Percentiles rank a stretch among this genome's conserved stretches.
phyloP scores from a whole-genome alignment of 768 basidiomycete genomes.

The Lentinula aciculospora region DNA sequence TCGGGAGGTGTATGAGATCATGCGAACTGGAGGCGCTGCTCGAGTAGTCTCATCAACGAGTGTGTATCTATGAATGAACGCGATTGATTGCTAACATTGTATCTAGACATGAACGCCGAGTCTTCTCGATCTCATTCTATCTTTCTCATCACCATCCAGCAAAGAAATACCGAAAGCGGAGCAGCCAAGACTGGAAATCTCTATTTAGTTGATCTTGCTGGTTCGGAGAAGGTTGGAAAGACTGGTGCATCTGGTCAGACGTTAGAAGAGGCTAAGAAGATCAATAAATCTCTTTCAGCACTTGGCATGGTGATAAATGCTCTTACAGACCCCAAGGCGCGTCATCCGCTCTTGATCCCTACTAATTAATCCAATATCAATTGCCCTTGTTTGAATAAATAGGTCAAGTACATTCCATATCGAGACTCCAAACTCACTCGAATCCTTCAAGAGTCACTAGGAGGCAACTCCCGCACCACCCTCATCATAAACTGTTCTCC shows the following conservation, averaged over 20 bases:
- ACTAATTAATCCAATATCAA: too few species aligned
- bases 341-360: slow-evolving; percentile 10
- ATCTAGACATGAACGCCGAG: slow-evolving; percentile 97
- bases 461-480: slow-evolving; percentile 92
- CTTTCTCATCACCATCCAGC: slow-evolving; percentile 95
- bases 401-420: slow-evolving; percentile 97
- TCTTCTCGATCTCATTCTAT: slow-evolving; percentile 99
- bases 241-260: slow-evolving; percentile 99
- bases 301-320: slow-evolving; percentile 99
- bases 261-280: slow-evolving; percentile 99
- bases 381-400: too few species aligned
- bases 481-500: slow-evolving; percentile 99
- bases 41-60: slow-evolving; percentile 93
- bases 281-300: slow-evolving; percentile 97
- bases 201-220: slow-evolving; percentile 96
- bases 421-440: slow-evolving; percentile 99
- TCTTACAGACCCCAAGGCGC: slow-evolving; percentile 89
- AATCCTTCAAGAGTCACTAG: slow-evolving; percentile 96
- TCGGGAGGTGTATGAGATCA: slow-evolving; percentile 95
- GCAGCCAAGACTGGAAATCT: slow-evolving; percentile 95
- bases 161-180: slow-evolving; percentile 93
- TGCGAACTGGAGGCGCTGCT: slow-evolving; percentile 91
- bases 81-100: neutral
- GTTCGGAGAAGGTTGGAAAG: slow-evolving; percentile 99
- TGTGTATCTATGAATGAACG: slow-evolving; percentile 32